Base-by-base conservation (phyloP, 1,284 basidiomycete species). In the Ganoderma meredithae region DNA sequence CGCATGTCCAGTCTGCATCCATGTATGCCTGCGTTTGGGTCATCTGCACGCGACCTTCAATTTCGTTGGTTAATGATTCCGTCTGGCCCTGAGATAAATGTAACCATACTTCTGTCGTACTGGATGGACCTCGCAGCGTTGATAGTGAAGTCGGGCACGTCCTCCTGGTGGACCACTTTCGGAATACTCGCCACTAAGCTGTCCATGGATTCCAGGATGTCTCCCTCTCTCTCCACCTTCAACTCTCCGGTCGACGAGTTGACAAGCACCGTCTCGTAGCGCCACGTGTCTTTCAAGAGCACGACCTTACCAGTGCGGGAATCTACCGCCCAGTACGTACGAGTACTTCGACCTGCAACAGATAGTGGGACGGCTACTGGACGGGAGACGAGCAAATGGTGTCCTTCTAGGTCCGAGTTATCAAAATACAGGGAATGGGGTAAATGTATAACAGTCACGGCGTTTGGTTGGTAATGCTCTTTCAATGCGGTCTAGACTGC, bases 201-300 rank as follows among this genome's bases (percentile, higher is more conserved):
- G 1, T 60, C 25, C 36, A 71, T 41, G 3, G 60, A 0, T 3
- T 25, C 13, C 9, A 73, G 6, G 1, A 55, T 65, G 8, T 61
- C 39, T 7, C 72, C 72, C 44, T 73, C 72, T 15, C 31, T 56
- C 41, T 68, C 60, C 15, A 7, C 27, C 17, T 13, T 55, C 27
- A 17, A 6, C 7, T 15, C 36, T 0, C n/a, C n/a, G n/a, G n/a
- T n/a, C n/a, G n/a, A n/a, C n/a, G 43, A 7, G 47, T 49, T 22
- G 47, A 49, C 10, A 49, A n/a, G 47, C 1, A 49, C 25, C 9
- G 47, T 49, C 3, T 49, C 47, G 22, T 62, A 55, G 3, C 69
- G 64, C 67, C 69, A 71, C 4, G 60, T 69, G n/a, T 71, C 69
- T 59, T 72, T 72, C 19, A 72, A 43, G 1, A 58, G 55, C 15